phyloP scores from a whole-genome alignment of 192 early-diverging fungal genomes.

The Coemansia furcata region DNA sequence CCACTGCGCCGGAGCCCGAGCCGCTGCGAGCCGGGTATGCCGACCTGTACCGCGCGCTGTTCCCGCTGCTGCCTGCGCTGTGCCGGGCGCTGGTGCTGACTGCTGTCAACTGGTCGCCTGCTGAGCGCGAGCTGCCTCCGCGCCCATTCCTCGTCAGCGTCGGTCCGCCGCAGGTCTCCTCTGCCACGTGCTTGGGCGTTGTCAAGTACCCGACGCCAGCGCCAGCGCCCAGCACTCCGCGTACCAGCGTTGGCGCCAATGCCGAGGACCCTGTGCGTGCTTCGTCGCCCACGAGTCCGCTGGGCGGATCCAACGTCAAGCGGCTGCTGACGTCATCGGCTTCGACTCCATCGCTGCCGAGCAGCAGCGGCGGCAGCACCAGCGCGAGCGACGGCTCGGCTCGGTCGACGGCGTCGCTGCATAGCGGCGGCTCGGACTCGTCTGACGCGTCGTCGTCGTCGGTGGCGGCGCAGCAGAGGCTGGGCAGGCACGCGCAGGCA shows the following conservation, averaged over 20 bases:
- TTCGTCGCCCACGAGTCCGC: conserved; percentile 13
- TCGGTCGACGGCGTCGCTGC: neutral
- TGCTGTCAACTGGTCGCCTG: conserved; percentile 41
- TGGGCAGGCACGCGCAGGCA: neutral
- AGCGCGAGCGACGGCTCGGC: neutral
- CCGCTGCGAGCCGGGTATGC: conserved; percentile 5
- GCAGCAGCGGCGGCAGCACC: conserved; percentile 3
- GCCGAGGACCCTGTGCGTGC: neutral
- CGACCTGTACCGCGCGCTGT: conserved; percentile 29
- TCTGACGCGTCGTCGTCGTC: neutral
- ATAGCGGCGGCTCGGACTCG: conserved; percentile 2
- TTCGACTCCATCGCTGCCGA: neutral
- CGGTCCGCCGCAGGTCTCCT: conserved; percentile 24
- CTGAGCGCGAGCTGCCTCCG: conserved; percentile 40
- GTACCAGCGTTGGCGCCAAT: neutral
- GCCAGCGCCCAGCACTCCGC: neutral
- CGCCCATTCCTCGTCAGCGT: conserved; percentile 16
- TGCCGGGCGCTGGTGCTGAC: conserved; percentile 37
- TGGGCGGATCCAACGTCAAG: conserved; percentile 46
- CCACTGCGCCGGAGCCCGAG: conserved; percentile 12
- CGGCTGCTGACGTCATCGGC: conserved; percentile 13
- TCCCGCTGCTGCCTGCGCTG: conserved; percentile 37
- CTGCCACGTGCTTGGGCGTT: conserved; percentile 32
- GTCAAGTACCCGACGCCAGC: conserved; percentile 26
- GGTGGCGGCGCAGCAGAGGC: neutral